phyloP scores from a whole-genome alignment of 106 monocot species.

The Dendrobium chrysotoxum region DNA sequence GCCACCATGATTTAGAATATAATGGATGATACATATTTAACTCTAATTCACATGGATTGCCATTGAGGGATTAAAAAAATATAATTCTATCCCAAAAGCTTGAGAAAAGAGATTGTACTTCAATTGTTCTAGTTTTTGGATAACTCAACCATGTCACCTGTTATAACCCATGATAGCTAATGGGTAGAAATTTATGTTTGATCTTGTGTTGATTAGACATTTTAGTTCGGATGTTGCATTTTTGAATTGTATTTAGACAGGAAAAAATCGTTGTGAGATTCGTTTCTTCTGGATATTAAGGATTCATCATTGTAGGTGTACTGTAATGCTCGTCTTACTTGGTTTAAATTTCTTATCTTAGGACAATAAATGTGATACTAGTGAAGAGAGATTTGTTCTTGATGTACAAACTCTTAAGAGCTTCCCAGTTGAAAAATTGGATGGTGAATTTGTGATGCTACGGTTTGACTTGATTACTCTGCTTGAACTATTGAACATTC shows the following conservation, averaged over 20 bases:
- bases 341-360: conserved; percentile 10
- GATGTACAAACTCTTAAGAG: conserved; percentile 71
- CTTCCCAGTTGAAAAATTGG: conserved; percentile 65
- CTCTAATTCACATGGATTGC: too few relatives aligned
- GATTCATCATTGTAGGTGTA: not conserved
- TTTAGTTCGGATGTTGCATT: not conserved
- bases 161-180: not conserved
- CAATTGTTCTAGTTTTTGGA: not conserved
- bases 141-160: not conserved
- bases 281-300: not conserved
- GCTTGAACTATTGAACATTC: conserved; percentile 11
- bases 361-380: conserved; percentile 21
- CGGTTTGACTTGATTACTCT: conserved; percentile 52
- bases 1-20: too few relatives aligned
- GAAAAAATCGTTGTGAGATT: not conserved
- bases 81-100: not conserved
- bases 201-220: not conserved
- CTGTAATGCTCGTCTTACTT: not conserved
- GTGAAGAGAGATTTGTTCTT: conserved; percentile 24
- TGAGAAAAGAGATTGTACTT: not conserved
- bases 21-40: too few relatives aligned
- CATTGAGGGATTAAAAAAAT: not conserved
- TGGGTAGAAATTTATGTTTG: not conserved
- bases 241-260: not conserved
- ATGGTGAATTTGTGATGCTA: conserved; percentile 60